Evolutionary conservation across 192 early-diverging fungal species (phyloP).

Genomic region (Podila epicladia): DNA sequence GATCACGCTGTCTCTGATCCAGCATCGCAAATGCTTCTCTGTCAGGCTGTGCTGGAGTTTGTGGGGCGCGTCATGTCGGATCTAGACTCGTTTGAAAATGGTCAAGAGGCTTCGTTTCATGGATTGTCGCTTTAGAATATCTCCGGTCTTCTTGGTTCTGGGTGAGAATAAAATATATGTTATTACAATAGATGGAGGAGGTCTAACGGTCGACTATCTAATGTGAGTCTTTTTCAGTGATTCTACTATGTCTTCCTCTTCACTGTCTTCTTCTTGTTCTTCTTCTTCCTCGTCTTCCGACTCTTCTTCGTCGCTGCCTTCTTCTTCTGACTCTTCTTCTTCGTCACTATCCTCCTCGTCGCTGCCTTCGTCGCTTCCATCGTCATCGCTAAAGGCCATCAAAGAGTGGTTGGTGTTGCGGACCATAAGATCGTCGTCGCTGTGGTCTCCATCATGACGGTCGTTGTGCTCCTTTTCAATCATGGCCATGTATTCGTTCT

Average conservation of each 20-base stretch:
- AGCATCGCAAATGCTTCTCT: slow-evolving; percentile 33
- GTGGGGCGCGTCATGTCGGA: slow-evolving; percentile 2
- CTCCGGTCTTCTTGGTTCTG: neutral
- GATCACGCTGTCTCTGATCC: slow-evolving; percentile 46
- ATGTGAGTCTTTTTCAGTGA: slow-evolving; percentile 25
- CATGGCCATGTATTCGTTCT: slow-evolving; percentile 83
- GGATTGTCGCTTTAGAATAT: slow-evolving; percentile 9
- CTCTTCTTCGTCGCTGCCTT: slow-evolving; percentile 15
- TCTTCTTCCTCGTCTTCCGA: slow-evolving; percentile 42
- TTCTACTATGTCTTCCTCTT: slow-evolving; percentile 22
- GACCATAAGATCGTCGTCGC: slow-evolving; percentile 60
- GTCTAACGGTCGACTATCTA: slow-evolving; percentile 6
- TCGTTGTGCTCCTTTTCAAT: slow-evolving; percentile 74
- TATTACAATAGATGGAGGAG: no score
- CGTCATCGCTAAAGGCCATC: slow-evolving; percentile 56
- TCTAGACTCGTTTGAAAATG: slow-evolving; percentile 6
- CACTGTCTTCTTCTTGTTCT: slow-evolving; percentile 28
- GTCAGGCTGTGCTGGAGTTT: slow-evolving; percentile 36
- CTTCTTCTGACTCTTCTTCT: slow-evolving; percentile 44
- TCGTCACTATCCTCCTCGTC: slow-evolving; percentile 63
- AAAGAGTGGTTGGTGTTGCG: slow-evolving; percentile 62
- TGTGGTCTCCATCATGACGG: slow-evolving; percentile 52
- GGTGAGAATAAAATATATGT: slow-evolving; percentile 1
- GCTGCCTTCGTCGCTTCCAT: slow-evolving; percentile 60
- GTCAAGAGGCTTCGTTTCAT: slow-evolving; percentile 11